phyloP scores from a whole-genome alignment of 305 asterid species.

The Solanum hybrid region DNA sequence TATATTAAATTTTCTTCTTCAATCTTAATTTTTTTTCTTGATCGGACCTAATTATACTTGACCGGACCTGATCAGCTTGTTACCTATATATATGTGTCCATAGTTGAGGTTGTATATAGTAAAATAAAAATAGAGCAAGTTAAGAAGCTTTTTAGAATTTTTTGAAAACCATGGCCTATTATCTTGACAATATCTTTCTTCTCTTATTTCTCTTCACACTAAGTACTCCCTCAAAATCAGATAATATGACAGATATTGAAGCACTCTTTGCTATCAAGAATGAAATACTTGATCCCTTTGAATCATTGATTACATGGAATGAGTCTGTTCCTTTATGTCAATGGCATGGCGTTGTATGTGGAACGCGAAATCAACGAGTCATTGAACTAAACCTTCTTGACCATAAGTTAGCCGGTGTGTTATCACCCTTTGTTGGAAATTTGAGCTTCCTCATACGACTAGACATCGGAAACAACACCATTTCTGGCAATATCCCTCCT shows the following conservation, averaged over 20 bases:
- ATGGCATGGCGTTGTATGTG: slow-evolving; percentile 35
- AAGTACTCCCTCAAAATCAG: not conserved
- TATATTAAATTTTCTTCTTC: not conserved
- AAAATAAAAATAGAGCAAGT: not conserved
- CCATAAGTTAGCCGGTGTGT: slow-evolving; percentile 11
- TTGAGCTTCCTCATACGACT: slow-evolving; percentile 20
- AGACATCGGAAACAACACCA: slow-evolving; percentile 27
- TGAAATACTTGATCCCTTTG: not conserved
- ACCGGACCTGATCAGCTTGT: not conserved
- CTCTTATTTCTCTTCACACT: not conserved
- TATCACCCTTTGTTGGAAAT: slow-evolving; percentile 16
- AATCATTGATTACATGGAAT: slow-evolving; percentile 11
- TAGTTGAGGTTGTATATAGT: not conserved
- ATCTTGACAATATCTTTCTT: not conserved
- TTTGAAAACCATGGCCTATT: not conserved
- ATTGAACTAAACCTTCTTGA: slow-evolving; percentile 19
- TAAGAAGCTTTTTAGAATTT: not conserved
- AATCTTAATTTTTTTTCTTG: too few relatives aligned
- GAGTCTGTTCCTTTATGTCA: slow-evolving; percentile 26
- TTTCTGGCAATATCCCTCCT: slow-evolving; percentile 21
- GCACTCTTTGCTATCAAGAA: not conserved
- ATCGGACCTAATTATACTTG: too few relatives aligned
- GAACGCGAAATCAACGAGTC: slow-evolving; percentile 9
- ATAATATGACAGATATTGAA: not conserved
- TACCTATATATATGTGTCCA: not conserved